Evolutionary conservation across 805 yeast species (phyloP).

Genomic region (Barnettozyma sucrosica): DNA sequence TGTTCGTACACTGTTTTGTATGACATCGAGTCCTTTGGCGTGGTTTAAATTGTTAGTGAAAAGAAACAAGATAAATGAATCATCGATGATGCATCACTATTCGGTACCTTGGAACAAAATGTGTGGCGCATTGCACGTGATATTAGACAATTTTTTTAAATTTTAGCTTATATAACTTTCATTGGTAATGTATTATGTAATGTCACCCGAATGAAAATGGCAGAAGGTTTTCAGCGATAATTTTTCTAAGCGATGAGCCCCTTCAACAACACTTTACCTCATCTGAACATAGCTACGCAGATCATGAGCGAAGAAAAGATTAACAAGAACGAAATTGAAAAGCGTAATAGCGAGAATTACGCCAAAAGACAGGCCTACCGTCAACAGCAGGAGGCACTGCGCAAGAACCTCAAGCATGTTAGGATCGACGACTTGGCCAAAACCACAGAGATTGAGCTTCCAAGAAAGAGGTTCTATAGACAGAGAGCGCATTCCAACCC

Average conservation of each 20-base stretch:
- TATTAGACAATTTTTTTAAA: neutral
- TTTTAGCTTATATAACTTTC: too few relatives aligned
- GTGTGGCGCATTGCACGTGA: neutral
- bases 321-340: constrained; percentile 20
- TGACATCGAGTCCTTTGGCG: neutral
- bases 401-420: constrained; percentile 43
- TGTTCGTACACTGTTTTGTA: constrained; percentile 26
- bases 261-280: neutral
- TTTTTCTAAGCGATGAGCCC: neutral
- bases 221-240: neutral
- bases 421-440: constrained; percentile 33
- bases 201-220: neutral
- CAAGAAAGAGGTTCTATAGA: constrained; percentile 82
- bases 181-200: neutral
- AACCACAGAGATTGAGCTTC: constrained; percentile 42
- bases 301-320: constrained; percentile 2
- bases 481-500: constrained; percentile 98
- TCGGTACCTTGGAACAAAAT: too few relatives aligned
- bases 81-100: neutral
- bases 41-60: neutral
- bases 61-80: neutral
- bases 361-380: constrained; percentile 35
- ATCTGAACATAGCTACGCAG: neutral
- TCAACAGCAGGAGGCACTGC: constrained; percentile 42
- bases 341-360: constrained; percentile 19